Conservation (phyloP, 1,284 basidiomycete species). For the Fomitopsis schrenkii region DNA sequence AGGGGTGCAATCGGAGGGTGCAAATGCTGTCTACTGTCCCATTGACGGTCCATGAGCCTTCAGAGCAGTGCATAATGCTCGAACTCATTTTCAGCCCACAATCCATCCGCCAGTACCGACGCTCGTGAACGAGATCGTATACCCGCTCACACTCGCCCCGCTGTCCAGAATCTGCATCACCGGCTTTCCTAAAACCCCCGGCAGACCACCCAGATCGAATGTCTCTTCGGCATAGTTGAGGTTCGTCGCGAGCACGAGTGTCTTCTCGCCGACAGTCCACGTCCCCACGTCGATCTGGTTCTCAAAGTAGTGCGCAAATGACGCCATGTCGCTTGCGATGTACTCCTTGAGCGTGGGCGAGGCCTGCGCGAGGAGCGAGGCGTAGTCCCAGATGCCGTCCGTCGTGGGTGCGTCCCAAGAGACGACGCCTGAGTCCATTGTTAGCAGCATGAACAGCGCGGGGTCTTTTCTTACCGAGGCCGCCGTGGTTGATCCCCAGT, state of each 20-base stretch:
- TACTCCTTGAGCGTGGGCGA: slow-evolving; percentile 36
- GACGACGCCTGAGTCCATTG: slow-evolving; percentile 42
- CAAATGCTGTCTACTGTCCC: background rate
- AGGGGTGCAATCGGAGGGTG: no score
- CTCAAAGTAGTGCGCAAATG: slow-evolving; percentile 24
- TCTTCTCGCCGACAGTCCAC: slow-evolving; percentile 30
- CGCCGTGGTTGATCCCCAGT: slow-evolving; percentile 69
- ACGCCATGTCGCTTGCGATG: slow-evolving; percentile 31
- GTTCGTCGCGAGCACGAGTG: slow-evolving; percentile 40
- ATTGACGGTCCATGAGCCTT: background rate
- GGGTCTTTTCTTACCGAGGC: slow-evolving; percentile 37
- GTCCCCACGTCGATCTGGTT: slow-evolving; percentile 35
- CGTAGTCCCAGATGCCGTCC: slow-evolving; percentile 51
- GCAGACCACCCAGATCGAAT: slow-evolving; percentile 17
- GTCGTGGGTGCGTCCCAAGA: slow-evolving; percentile 69
- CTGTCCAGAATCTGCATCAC: slow-evolving; percentile 25
- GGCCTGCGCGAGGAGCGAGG: slow-evolving; percentile 48
- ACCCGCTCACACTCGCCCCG: slow-evolving; percentile 23
- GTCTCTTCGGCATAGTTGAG: slow-evolving; percentile 31
- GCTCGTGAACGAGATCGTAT: slow-evolving; percentile 20
- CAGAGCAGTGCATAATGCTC: background rate
- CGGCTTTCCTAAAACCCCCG: slow-evolving; percentile 9
- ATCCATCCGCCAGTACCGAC: slow-evolving; percentile 29
- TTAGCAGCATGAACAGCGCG: background rate
- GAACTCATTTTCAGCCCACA: slow-evolving; percentile 9